Evolutionary conservation across 805 yeast species (phyloP), one percentile per base, ranked within the genome.

Genomic region (Priceomyces melissophilus): DNA sequence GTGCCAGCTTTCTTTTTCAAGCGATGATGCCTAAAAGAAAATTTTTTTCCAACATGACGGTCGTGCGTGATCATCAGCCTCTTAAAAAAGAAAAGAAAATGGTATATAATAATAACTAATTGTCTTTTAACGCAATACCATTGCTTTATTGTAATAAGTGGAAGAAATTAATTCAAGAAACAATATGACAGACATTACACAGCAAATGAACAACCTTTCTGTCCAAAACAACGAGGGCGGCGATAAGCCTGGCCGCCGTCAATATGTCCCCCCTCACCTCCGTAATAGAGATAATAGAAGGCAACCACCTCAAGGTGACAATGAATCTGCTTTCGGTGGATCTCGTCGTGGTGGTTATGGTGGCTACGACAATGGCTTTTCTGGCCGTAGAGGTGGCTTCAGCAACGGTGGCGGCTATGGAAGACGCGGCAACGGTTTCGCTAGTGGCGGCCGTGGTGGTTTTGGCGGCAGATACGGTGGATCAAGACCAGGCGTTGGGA

Each of bases 401-500:
- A 40, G 42, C 35, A 40, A 33, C 30, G 50, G 54, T 27, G 52
- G 55, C 37, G 64, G 68, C 43, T 44, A 52, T 37, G 46, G 47
- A 37, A 52, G 61, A 43, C 47, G 57, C 46, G 64, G 67, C 37
- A 36, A 37, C 37, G 38, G 38, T 9, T 35, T 35, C 17, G 16
- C 30, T 30, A 38, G 46, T 37, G 43, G 51, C 33, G 52, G 58
- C 42, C 57, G 65, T 46, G 62, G 65, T 43, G 63, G 70, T 37
- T 58, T 63, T 47, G 58, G 51, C 37, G n/a, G 20, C 6, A 52
- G 59, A 50, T 45, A 39, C 38, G 45, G 54, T 46, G 59, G 53
- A 35, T 59, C 63, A 35, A 64, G 71, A 49, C 67, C 71, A 29
- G 84, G 83, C 50, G 84, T 79, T 51, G 99, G 99, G 54, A 74